Conservation (phyloP, 2,329 filamentous ascomycete species). For the Aspergillus tamarii region DNA sequence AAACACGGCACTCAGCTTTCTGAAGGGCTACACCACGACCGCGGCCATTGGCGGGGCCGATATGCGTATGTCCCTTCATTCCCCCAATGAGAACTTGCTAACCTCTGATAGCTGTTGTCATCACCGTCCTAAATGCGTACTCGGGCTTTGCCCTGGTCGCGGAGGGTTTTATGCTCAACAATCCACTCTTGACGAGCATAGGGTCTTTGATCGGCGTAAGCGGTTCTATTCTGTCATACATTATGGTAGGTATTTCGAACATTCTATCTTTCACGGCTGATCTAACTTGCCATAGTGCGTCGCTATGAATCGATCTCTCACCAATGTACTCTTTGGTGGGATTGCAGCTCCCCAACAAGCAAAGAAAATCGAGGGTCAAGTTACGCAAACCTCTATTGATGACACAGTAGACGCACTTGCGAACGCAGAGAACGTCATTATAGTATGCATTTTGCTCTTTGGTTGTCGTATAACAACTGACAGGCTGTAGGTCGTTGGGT, state of each 20-base stretch:
- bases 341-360: constrained; percentile 65
- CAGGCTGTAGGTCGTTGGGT: constrained; percentile 66
- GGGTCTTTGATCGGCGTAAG: constrained; percentile 86
- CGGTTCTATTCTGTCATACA: constrained; percentile 85
- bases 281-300: constrained; percentile 58
- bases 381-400: constrained; percentile 77
- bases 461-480: neutral
- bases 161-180: constrained; percentile 90
- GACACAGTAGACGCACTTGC: constrained; percentile 76
- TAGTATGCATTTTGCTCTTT: constrained; percentile 49
- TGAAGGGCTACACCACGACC: constrained; percentile 86
- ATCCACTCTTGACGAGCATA: constrained; percentile 80
- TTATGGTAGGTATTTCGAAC: constrained; percentile 53
- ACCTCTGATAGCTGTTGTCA: constrained; percentile 67
- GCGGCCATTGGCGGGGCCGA: constrained; percentile 90
- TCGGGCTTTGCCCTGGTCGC: constrained; percentile 88
- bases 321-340: constrained; percentile 86
- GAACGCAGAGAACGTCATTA: constrained; percentile 82
- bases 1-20: constrained; percentile 76
- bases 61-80: constrained; percentile 62
- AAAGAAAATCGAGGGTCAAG: constrained; percentile 75
- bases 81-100: constrained; percentile 23
- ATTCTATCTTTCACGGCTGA: neutral
- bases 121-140: constrained; percentile 88
- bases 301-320: constrained; percentile 89